A percentile compares a stretch with the other conserved stretches of the same genome.
phyloP scores from a whole-genome alignment of 176 grass and related monocot species.

The Eremochloa ophiuroides region DNA sequence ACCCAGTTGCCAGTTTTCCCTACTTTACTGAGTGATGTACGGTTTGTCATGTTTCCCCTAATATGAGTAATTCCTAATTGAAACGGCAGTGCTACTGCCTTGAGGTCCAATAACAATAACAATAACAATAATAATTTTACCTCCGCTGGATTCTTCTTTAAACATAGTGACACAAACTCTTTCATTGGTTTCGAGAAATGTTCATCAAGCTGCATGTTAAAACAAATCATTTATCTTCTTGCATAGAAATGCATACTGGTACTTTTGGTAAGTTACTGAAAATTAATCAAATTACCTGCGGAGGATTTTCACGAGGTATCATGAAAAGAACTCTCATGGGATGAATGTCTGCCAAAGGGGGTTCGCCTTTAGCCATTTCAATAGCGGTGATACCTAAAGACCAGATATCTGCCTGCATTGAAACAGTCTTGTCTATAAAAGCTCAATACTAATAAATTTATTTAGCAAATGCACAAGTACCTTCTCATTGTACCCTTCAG shows the following conservation, averaged over 20 bases:
- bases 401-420: conserved; percentile 98
- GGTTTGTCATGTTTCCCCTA: neutral
- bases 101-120: neutral
- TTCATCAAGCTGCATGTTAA: conserved; percentile 82
- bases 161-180: conserved; percentile 97
- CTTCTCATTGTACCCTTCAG: conserved; percentile 99
- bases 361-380: conserved; percentile 99
- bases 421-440: conserved; percentile 36
- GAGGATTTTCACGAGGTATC: conserved; percentile 99
- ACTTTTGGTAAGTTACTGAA: neutral
- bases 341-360: conserved; percentile 99
- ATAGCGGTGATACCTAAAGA: conserved; percentile 99
- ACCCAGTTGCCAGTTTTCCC: neutral
- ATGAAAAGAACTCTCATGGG: conserved; percentile 99
- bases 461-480: conserved; percentile 38
- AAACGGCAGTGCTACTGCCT: neutral
- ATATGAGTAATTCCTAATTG: neutral
- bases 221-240: conserved; percentile 33
- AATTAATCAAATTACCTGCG: conserved; percentile 66
- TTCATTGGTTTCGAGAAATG: conserved; percentile 98
- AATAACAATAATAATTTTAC: conserved; percentile 34
- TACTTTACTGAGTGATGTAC: neutral
- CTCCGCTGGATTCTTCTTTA: conserved; percentile 93
- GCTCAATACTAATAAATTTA: conserved; percentile 4
- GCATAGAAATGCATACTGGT: neutral